Percentiles rank a stretch among this genome's conserved stretches.
phyloP scores from a whole-genome alignment of 805 yeast species.

The Saccharomycopsis vini region DNA sequence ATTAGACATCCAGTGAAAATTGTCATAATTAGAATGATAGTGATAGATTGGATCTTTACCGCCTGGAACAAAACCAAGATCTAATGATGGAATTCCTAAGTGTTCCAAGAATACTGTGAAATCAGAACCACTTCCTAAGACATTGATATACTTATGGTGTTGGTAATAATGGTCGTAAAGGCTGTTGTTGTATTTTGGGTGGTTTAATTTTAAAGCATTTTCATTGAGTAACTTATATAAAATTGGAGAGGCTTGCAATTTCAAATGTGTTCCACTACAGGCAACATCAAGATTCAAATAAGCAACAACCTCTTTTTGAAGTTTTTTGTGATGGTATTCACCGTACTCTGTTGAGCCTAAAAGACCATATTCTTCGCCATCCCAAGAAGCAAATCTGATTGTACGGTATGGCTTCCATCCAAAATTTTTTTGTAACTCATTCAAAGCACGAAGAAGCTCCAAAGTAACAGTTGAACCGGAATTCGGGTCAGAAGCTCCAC shows the following conservation, averaged over 20 bases:
- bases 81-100: slow-evolving; percentile 51
- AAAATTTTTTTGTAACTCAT: slow-evolving; percentile 32
- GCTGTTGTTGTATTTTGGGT: slow-evolving; percentile 24
- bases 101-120: slow-evolving; percentile 52
- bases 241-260: slow-evolving; percentile 51
- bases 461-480: slow-evolving; percentile 59
- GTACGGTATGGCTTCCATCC: slow-evolving; percentile 66
- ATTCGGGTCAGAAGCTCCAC: slow-evolving; percentile 76
- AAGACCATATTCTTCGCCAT: slow-evolving; percentile 67
- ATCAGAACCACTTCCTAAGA: slow-evolving; percentile 68
- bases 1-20: slow-evolving; percentile 57
- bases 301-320: slow-evolving; percentile 48
- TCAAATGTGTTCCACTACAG: slow-evolving; percentile 45
- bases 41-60: slow-evolving; percentile 54
- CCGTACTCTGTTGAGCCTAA: slow-evolving; percentile 76
- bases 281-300: slow-evolving; percentile 67
- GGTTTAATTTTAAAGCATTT: slow-evolving; percentile 34
- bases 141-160: slow-evolving; percentile 25
- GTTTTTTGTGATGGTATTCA: slow-evolving; percentile 42
- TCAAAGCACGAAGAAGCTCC: slow-evolving; percentile 55
- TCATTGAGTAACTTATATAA: slow-evolving; percentile 38
- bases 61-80: slow-evolving; percentile 41
- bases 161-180: slow-evolving; percentile 17
- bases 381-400: slow-evolving; percentile 68
- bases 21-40: slow-evolving; percentile 68